Conservation (phyloP, 352 stramenopile species). For the Lagenidium sp. region DNA sequence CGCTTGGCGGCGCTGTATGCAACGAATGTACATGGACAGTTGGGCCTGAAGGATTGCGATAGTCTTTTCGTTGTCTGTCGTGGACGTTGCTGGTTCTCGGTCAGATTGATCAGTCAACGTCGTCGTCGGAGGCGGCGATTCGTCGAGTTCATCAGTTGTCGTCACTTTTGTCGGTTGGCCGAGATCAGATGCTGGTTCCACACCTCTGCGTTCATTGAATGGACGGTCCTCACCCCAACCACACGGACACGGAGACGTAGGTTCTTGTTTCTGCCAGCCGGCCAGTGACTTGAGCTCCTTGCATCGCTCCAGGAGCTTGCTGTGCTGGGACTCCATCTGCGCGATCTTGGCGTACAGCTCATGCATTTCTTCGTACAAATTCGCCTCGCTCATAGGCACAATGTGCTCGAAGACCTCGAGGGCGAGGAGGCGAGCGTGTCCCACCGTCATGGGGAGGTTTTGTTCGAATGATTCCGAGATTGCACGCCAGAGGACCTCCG, state of each 20-base stretch:
- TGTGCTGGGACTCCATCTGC: conserved; percentile 11
- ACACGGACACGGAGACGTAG: too few species aligned
- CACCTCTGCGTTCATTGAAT: too few species aligned
- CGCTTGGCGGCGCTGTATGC: conserved; percentile 6
- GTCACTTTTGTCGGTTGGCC: too few species aligned
- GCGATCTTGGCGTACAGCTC: conserved; percentile 15
- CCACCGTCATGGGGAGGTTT: conserved; percentile 2
- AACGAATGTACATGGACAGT: conserved; percentile 19
- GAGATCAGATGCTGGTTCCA: too few species aligned
- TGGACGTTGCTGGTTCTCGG: too few species aligned
- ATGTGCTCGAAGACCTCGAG: conserved; percentile 14
- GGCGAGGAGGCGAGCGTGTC: conserved; percentile 7
- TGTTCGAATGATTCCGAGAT: neutral
- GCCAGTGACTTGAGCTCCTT: too few species aligned
- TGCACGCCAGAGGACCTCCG: conserved; percentile 12
- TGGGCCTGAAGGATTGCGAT: conserved; percentile 10
- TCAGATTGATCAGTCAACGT: too few species aligned
- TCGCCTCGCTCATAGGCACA: conserved; percentile 6
- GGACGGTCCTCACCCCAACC: too few species aligned
- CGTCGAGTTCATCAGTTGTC: too few species aligned
- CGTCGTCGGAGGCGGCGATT: too few species aligned
- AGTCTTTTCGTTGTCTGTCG: too few species aligned
- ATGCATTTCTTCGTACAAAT: conserved; percentile 24
- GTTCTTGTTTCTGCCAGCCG: neutral
- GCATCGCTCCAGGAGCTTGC: conserved; percentile 2